A percentile compares a stretch with the other conserved stretches of the same genome.
phyloP scores from a whole-genome alignment of 176 grass and related monocot species.

The Carex littledalei region DNA sequence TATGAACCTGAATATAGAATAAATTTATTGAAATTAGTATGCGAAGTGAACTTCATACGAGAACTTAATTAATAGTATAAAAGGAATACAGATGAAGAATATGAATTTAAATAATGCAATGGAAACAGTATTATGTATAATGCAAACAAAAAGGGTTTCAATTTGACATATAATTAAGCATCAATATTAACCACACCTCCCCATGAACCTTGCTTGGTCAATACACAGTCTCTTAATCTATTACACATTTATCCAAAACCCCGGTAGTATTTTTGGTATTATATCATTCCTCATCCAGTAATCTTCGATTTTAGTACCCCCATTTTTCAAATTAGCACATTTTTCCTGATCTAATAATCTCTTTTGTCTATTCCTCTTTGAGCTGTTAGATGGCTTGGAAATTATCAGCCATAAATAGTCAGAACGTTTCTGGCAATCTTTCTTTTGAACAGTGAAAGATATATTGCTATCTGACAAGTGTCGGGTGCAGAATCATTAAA shows the following conservation, averaged over 20 bases:
- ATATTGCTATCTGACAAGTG: not conserved
- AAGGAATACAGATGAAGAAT: not conserved
- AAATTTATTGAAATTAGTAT: not conserved
- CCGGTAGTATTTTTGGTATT: not conserved
- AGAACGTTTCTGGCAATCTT: not conserved
- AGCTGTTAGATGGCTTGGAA: no score
- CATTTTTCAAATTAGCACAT: not conserved
- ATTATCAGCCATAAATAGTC: no score
- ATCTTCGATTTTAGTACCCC: not conserved
- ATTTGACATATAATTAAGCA: not conserved
- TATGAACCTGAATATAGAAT: conserved; percentile 51
- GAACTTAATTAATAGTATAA: not conserved
- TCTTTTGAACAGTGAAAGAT: not conserved
- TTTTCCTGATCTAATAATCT: not conserved
- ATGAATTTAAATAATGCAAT: not conserved
- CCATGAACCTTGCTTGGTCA: not conserved
- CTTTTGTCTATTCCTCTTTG: not conserved
- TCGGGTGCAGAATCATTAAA: not conserved
- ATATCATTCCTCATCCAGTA: not conserved
- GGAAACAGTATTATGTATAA: not conserved
- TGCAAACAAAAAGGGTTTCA: not conserved
- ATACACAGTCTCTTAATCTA: no score
- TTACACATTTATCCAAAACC: no score
- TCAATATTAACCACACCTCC: not conserved
- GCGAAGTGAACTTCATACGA: not conserved